A percentile compares a stretch with the other conserved stretches of the same genome.
phyloP scores from a whole-genome alignment of 129 eudicot genomes.

The Tagetes patula region DNA sequence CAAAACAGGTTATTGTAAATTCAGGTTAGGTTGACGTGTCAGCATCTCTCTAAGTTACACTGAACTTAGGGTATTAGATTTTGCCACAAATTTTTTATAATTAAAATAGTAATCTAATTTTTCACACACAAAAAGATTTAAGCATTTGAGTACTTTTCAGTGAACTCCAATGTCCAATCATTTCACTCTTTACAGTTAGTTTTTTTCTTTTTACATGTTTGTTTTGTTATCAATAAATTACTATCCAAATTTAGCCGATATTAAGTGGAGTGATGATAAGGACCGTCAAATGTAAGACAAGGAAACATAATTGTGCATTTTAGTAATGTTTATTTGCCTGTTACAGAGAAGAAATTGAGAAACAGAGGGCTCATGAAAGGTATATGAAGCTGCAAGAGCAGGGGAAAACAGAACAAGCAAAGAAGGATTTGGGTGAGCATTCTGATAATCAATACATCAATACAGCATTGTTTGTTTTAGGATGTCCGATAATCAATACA shows the following conservation, averaged over 20 bases:
- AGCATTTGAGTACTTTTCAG: neutral
- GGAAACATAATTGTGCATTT: neutral
- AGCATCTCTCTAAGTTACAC: neutral
- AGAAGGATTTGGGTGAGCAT: conserved; percentile 83
- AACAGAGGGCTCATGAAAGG: conserved; percentile 93
- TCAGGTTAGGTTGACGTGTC: neutral
- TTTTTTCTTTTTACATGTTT: neutral
- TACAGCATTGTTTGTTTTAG: too few species aligned
- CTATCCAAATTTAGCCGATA: neutral
- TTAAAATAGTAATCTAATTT: neutral
- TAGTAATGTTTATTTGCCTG: neutral
- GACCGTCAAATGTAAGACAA: neutral
- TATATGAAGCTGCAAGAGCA: conserved; percentile 96
- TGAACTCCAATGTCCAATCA: neutral
- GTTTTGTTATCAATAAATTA: neutral
- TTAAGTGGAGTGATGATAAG: neutral
- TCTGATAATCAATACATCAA: neutral
- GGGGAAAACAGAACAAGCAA: conserved; percentile 97
- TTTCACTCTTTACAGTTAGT: neutral
- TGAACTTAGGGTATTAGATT: neutral
- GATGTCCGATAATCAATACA: too few species aligned
- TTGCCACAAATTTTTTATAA: neutral
- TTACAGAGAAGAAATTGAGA: conserved; percentile 89
- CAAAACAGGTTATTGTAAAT: neutral
- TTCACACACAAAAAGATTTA: neutral